Conservation (phyloP, 768 basidiomycete genomes). For the Collybia mongolica region DNA sequence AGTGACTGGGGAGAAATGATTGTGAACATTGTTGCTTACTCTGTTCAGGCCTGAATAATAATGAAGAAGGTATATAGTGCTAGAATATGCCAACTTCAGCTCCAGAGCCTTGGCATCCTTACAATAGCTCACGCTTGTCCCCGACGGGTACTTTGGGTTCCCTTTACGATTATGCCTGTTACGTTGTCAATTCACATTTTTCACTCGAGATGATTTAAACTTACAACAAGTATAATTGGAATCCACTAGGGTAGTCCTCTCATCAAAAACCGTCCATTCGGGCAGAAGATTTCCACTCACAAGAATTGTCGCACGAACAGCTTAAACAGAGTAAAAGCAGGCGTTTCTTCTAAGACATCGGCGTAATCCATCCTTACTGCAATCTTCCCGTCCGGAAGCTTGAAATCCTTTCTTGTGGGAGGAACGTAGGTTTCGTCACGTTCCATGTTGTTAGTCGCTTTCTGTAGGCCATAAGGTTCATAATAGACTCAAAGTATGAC, state of each 20-base stretch:
- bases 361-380: constrained; percentile 42
- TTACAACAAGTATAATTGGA: constrained; percentile 44
- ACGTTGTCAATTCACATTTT: background rate
- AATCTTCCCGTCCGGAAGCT: constrained; percentile 39
- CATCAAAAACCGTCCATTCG: background rate
- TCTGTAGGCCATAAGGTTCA: constrained; percentile 21
- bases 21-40: constrained; percentile 24
- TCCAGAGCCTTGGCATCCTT: constrained; percentile 1
- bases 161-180: constrained; percentile 43
- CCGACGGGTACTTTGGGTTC: constrained; percentile 40
- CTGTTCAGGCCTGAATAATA: constrained; percentile 44
- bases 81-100: constrained; percentile 13
- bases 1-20: background rate
- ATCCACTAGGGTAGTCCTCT: constrained; percentile 30
- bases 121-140: constrained; percentile 37
- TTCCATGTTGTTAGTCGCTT: constrained; percentile 53
- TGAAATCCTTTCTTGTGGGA: constrained; percentile 36
- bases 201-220: constrained; percentile 8
- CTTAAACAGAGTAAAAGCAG: constrained; percentile 48
- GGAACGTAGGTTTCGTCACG: constrained; percentile 76
- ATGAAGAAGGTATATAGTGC: constrained; percentile 43
- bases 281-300: constrained; percentile 23
- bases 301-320: constrained; percentile 49
- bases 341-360: constrained; percentile 50
- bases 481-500: background rate